A percentile compares a stretch with the other conserved stretches of the same genome.
Conservation (phyloP, 371 early-diverging fungal genomes). For the Mortierella polycephala region DNA sequence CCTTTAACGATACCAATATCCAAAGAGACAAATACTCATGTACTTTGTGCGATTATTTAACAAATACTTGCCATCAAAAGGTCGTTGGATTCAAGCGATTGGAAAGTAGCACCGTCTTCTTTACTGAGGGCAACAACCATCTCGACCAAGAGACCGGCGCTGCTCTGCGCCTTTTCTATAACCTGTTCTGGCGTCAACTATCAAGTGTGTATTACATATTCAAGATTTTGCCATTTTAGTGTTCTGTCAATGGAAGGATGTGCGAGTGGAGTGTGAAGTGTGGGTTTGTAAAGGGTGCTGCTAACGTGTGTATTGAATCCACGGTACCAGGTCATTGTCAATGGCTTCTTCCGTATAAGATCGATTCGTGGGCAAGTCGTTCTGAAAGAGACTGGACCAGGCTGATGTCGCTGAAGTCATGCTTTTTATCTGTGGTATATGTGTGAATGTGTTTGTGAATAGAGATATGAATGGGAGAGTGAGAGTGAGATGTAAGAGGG, state of each 20-base stretch:
- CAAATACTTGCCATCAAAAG: slow-evolving; percentile 33
- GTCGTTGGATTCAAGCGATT: slow-evolving; percentile 22
- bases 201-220: background rate
- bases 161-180: slow-evolving; percentile 36
- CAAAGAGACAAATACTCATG: background rate
- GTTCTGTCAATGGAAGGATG: background rate
- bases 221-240: background rate
- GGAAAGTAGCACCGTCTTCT: slow-evolving; percentile 9
- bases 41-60: background rate
- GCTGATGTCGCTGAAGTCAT: slow-evolving; percentile 36
- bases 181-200: slow-evolving; percentile 36
- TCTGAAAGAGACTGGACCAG: slow-evolving; percentile 34
- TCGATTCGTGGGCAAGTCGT: slow-evolving; percentile 12
- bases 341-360: slow-evolving; percentile 39
- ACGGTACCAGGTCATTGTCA: slow-evolving; percentile 25
- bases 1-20: background rate
- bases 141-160: slow-evolving; percentile 35
- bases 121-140: slow-evolving; percentile 24
- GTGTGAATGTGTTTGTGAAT: slow-evolving; percentile 1
- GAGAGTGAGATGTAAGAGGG: background rate
- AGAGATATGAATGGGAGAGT: background rate
- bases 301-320: background rate
- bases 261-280: background rate
- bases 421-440: slow-evolving; percentile 1
- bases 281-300: background rate